phyloP scores from a whole-genome alignment of 2,329 filamentous ascomycete genomes.

The Furcasterigmium sp. region DNA sequence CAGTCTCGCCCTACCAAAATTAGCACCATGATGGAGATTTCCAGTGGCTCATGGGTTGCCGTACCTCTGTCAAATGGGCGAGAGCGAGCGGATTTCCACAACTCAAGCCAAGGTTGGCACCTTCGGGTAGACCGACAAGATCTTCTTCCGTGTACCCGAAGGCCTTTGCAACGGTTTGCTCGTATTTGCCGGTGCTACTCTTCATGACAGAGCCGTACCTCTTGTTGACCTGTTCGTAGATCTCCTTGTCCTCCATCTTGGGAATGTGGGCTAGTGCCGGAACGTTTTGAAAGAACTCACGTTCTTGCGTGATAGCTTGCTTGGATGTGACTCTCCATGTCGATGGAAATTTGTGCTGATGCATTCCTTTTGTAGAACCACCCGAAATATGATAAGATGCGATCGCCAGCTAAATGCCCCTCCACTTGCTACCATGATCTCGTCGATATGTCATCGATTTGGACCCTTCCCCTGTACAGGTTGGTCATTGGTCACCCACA shows the following conservation, averaged over 20 bases:
- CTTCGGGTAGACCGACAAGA: constrained; percentile 36
- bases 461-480: too few species aligned
- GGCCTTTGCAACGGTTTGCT: constrained; percentile 37
- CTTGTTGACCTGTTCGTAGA: constrained; percentile 27
- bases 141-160: constrained; percentile 48
- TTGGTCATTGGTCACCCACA: too few species aligned
- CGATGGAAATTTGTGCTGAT: too few species aligned
- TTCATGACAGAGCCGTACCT: constrained; percentile 27
- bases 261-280: background rate
- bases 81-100: constrained; percentile 49
- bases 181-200: constrained; percentile 23
- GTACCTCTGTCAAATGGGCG: constrained; percentile 38
- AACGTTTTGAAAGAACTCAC: too few species aligned
- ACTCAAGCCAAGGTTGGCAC: constrained; percentile 46
- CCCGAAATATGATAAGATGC: too few species aligned
- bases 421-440: too few species aligned
- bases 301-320: too few species aligned
- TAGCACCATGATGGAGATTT: background rate
- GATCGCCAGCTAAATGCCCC: too few species aligned
- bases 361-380: too few species aligned
- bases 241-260: constrained; percentile 21
- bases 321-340: too few species aligned
- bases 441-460: too few species aligned
- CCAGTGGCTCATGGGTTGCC: background rate
- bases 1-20: constrained; percentile 42